Base-by-base conservation (phyloP, 108 stramenopile species). In the Conticribra guillardii region DNA sequence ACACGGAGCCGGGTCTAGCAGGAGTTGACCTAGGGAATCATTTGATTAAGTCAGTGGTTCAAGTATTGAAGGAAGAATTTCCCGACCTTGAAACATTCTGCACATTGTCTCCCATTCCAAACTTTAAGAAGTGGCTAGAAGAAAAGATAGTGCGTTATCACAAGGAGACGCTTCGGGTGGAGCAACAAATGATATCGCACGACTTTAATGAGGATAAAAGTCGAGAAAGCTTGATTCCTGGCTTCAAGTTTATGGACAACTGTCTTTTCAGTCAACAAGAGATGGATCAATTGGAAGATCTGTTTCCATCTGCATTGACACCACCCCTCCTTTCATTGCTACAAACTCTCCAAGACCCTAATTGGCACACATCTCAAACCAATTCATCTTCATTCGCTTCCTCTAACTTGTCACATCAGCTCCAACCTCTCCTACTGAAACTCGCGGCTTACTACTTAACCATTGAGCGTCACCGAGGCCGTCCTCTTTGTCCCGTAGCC, bases 21-120 rank as follows among this genome's bases (percentile, higher is more conserved):
- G 97, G 97, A 4, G 86, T 97, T 37, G 94, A 94, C 56, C 82
- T 97, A 15, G 97, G 95, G 16, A 93, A 96, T 68, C 84, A 86
- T 58, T 67, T 97, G 34, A 90, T 97, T 64, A 91, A 96, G 64
- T 69, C 87, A 37, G 90, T 92, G 9, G 90, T 95, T 3, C 63
- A 79, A 47, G 55, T 62, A 22, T 65, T 89, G 57, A 66, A 76
- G 49, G 33, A 68, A 19, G 89, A 89, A 60, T 75, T 89, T 54
- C 84, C 87, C 5, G 58, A 60, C 19, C 50, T 96, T 2, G 27
- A 71, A 26, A 89, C 83, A 8, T 96, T 95, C 76, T 87, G 85
- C 17, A 97, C 97, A 2, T 76, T 97, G 33, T 89, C 87, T 19
- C 97, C 97, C 1, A 87, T 97, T 14, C 97, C 97, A 3, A 69